These are phyloP conservation scores for Trichodelitschia bisporula DNA, from an alignment of 495 filamentous ascomycete genomes.

Conservation along the genomic window DNA sequence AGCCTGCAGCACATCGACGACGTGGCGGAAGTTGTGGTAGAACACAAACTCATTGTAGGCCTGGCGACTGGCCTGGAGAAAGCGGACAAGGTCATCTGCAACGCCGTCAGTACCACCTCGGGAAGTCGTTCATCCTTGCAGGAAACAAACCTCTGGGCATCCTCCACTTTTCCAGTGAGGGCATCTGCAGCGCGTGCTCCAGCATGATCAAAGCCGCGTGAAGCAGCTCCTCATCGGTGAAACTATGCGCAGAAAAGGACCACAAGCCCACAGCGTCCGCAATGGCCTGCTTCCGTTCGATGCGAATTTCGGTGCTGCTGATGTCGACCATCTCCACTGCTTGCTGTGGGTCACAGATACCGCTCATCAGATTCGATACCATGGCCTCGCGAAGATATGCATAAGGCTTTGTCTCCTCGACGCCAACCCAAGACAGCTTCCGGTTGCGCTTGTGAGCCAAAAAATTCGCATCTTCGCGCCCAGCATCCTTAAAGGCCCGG, in stretches of 20 bases:
- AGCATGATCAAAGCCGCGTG: slow-evolving; percentile 62
- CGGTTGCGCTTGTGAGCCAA: slow-evolving; percentile 39
- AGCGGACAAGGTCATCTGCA: slow-evolving; percentile 40
- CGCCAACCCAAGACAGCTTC: slow-evolving; percentile 79
- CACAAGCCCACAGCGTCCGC: slow-evolving; percentile 51
- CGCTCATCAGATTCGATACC: slow-evolving; percentile 76
- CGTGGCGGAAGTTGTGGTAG: slow-evolving; percentile 98
- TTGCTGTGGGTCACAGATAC: slow-evolving; percentile 60
- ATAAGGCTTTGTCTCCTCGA: slow-evolving; percentile 70
- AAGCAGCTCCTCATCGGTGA: slow-evolving; percentile 69
- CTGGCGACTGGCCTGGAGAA: slow-evolving; percentile 58
- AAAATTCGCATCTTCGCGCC: slow-evolving; percentile 39
- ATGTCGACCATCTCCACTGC: slow-evolving; percentile 27
- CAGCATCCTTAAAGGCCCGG: slow-evolving; percentile 45
- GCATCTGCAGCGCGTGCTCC: slow-evolving; percentile 63
- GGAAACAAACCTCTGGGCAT: slow-evolving; percentile 36
- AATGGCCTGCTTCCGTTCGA: slow-evolving; percentile 34
- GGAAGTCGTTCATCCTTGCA: not conserved
- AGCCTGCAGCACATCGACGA: slow-evolving; percentile 86
- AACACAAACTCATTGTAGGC: slow-evolving; percentile 89
- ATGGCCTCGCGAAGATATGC: slow-evolving; percentile 67
- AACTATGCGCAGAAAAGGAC: slow-evolving; percentile 74
- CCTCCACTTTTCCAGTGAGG: slow-evolving; percentile 56
- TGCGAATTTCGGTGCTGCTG: slow-evolving; percentile 22
- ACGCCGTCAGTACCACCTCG: slow-evolving; percentile 3